phyloP scores from a whole-genome alignment of 1,139 yeast species.

The Arxiozyma slooffiae region DNA sequence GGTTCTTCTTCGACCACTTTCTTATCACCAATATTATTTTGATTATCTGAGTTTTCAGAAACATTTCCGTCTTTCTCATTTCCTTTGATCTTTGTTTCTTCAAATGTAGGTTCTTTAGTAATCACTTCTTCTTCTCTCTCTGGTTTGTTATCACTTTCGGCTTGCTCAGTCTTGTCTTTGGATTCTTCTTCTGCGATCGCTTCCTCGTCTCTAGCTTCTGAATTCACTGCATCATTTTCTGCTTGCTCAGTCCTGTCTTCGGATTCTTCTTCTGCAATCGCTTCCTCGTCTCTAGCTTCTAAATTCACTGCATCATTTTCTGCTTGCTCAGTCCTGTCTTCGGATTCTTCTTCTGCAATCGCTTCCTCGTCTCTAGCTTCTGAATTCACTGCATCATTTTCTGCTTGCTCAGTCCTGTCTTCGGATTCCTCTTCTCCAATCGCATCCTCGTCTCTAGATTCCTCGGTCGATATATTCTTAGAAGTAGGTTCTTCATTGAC shows the following conservation, averaged over 20 bases:
- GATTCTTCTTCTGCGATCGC: conserved; percentile 3
- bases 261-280: conserved; percentile 3
- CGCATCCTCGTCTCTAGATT: conserved; percentile 5
- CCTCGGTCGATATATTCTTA: conserved; percentile 9
- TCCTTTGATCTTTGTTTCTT: conserved; percentile 2
- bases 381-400: conserved; percentile 4
- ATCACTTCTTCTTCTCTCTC: not conserved
- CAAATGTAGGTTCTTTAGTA: conserved; percentile 1
- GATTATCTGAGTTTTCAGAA: conserved; percentile 7
- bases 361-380: not conserved
- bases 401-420: conserved; percentile 2
- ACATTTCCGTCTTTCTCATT: conserved; percentile 1
- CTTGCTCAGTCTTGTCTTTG: conserved; percentile 2
- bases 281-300: conserved; percentile 7
- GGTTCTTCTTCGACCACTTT: conserved; percentile 1
- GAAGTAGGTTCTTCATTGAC: conserved; percentile 2
- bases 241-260: conserved; percentile 3
- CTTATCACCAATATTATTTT: not conserved
- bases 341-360: not conserved
- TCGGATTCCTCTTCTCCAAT: not conserved
- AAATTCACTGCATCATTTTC: too few species aligned
- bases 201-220: conserved; percentile 8
- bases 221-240: too few species aligned
- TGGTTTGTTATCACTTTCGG: not conserved
- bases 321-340: conserved; percentile 3